Conservation (phyloP, 768 basidiomycete species). For the Gyrodon lividus region DNA sequence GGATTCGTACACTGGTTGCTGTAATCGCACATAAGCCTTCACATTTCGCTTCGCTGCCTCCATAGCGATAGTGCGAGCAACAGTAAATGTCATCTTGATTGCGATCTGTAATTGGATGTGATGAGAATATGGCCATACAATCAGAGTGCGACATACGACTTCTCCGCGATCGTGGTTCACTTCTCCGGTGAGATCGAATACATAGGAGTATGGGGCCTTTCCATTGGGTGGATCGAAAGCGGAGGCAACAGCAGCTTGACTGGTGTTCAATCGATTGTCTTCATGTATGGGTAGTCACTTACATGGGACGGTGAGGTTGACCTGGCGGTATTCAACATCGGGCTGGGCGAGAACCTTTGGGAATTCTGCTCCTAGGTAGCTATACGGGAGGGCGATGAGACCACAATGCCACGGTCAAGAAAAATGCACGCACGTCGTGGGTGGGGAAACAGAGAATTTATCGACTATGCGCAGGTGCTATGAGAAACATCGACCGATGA, state of each 20-base stretch:
- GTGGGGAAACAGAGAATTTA: constrained; percentile 68
- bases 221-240: constrained; percentile 73
- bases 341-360: constrained; percentile 64
- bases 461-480: constrained; percentile 73
- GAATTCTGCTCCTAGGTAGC: constrained; percentile 79
- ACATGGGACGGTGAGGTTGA: constrained; percentile 75
- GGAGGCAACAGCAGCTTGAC: constrained; percentile 61
- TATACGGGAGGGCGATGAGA: constrained; percentile 28
- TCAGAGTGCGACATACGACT: constrained; percentile 45
- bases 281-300: constrained; percentile 24
- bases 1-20: constrained; percentile 77
- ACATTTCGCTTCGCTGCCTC: constrained; percentile 82
- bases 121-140: constrained; percentile 5
- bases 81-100: constrained; percentile 69
- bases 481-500: constrained; percentile 7
- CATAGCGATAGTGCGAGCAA: constrained; percentile 64
- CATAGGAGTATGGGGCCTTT: constrained; percentile 67
- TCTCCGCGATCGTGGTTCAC: constrained; percentile 72
- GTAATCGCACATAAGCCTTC: constrained; percentile 74
- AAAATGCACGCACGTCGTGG: constrained; percentile 60
- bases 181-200: constrained; percentile 87
- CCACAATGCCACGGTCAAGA: constrained; percentile 15
- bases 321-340: constrained; percentile 77
- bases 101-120: constrained; percentile 54
- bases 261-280: constrained; percentile 13